Evolutionary conservation across 768 basidiomycete species (phyloP), one percentile per base, ranked within the genome.

Genomic region (Lactarius vividus): DNA sequence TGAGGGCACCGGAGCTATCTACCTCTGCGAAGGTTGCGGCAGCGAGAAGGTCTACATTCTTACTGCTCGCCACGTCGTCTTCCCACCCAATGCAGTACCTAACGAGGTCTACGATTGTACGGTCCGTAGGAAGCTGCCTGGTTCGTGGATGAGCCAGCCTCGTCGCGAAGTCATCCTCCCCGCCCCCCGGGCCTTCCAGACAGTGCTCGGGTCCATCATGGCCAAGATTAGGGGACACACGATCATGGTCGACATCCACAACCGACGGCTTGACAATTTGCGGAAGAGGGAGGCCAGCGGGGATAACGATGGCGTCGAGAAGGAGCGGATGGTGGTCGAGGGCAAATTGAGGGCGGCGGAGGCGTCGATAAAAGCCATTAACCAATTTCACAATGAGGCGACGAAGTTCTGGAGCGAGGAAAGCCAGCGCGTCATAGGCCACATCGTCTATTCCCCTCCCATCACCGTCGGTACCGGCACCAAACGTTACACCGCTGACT

Each of bases 1-100:
- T 26, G 52, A 55, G n/a, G 78, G 79, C 10, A 79, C 79, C 7
- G 72, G 72, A 4, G 76, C 75, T 8, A 73, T 77, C 64, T 79
- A 78, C 73, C 71, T 78, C 59, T 59, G 72, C 16, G 73, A 77
- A 69, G 77, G 75, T 68, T 73, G 73, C 40, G 57, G 64, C 66
- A 76, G 72, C 65, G 61, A 73, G 57, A 73, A 61, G 18, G 64
- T 73, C 59, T 73, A 76, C 62, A 70, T 72, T 31, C 71, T 77
- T 63, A 72, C 75, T 11, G 74, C 74, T 64, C 75, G 74, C 52
- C 77, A 76, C n/a, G 72, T 75, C 42, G 69, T 77, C 54, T 69
- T 74, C 33, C 39, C 66, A 42, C 61, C 72, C 11, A 64, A 71
- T 29, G 67, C 72, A 78, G 35, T 31, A 62, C 63, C 62, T 71